These are phyloP conservation scores for Calonectria naviculata DNA, from an alignment of 2,329 filamentous ascomycete species.

Conservation along the genomic window DNA sequence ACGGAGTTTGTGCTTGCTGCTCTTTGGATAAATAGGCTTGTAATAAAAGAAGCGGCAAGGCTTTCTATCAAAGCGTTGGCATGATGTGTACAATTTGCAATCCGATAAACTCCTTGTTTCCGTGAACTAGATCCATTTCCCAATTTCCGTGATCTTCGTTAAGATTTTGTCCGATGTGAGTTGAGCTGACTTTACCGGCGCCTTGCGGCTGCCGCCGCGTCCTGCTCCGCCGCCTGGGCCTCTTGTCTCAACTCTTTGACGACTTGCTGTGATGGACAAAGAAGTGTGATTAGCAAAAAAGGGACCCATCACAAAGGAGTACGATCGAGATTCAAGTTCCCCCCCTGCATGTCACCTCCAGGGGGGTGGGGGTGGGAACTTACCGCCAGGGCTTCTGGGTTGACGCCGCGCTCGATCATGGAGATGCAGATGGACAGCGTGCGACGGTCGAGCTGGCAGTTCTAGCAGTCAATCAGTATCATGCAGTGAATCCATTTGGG, in stretches of 20 bases:
- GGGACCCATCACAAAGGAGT: neutral
- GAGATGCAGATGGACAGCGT: conserved; percentile 96
- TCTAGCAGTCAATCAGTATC: conserved; percentile 63
- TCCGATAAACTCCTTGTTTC: conserved; percentile 15
- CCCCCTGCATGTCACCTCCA: rapidly evolving
- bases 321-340: neutral
- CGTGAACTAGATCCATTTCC: neutral
- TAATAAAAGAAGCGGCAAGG: neutral
- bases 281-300: neutral
- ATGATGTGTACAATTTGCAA: neutral
- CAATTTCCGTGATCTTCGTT: neutral
- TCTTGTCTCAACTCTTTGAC: conserved; percentile 70
- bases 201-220: conserved; percentile 47
- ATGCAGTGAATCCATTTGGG: no score
- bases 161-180: neutral
- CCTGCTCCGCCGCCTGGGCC: conserved; percentile 60
- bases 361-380: conserved; percentile 43
- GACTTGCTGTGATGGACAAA: conserved; percentile 57
- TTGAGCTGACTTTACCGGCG: conserved; percentile 32
- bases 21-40: conserved; percentile 10
- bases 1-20: conserved; percentile 5
- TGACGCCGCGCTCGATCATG: conserved; percentile 96
- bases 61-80: neutral
- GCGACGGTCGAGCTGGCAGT: conserved; percentile 91
- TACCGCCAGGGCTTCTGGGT: conserved; percentile 94